These are phyloP conservation scores for Castanea sativa DNA, from an alignment of 306 rosid genomes.

Conservation along the genomic window DNA sequence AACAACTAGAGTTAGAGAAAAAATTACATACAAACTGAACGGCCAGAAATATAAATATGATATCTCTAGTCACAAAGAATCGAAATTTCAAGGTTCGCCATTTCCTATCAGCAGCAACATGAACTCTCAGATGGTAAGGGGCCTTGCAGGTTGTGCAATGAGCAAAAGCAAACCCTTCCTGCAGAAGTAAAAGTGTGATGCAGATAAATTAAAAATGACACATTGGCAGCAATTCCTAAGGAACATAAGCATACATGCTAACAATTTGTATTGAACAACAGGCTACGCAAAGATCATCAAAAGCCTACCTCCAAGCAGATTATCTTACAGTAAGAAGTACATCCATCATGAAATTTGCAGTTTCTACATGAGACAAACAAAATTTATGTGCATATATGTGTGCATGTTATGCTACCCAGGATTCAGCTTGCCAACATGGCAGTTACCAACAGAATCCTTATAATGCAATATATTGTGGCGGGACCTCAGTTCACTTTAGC, in stretches of 20 bases:
- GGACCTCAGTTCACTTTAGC: not conserved
- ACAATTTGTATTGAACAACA: not conserved
- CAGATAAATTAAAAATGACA: conserved; percentile 21
- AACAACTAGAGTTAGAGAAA: conserved; percentile 23
- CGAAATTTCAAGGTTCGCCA: conserved; percentile 98
- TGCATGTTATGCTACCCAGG: not conserved
- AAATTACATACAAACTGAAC: conserved; percentile 86
- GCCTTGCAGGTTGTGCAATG: conserved; percentile 99
- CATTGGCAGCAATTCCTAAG: not conserved
- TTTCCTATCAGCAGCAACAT: conserved; percentile 89
- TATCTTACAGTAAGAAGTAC: not conserved
- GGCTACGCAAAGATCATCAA: conserved; percentile 1
- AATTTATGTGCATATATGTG: not conserved
- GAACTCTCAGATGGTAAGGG: conserved; percentile 94
- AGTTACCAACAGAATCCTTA: no score
- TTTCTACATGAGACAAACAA: not conserved
- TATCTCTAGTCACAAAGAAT: conserved; percentile 94
- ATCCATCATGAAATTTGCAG: not conserved
- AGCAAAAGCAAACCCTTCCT: conserved; percentile 99
- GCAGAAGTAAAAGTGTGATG: conserved; percentile 34
- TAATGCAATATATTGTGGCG: not conserved
- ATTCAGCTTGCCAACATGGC: not conserved
- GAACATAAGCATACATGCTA: not conserved
- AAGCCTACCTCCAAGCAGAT: not conserved
- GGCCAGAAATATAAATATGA: conserved; percentile 76